phyloP scores from a whole-genome alignment of 257 asterid genomes.

The Sherardia arvensis region DNA sequence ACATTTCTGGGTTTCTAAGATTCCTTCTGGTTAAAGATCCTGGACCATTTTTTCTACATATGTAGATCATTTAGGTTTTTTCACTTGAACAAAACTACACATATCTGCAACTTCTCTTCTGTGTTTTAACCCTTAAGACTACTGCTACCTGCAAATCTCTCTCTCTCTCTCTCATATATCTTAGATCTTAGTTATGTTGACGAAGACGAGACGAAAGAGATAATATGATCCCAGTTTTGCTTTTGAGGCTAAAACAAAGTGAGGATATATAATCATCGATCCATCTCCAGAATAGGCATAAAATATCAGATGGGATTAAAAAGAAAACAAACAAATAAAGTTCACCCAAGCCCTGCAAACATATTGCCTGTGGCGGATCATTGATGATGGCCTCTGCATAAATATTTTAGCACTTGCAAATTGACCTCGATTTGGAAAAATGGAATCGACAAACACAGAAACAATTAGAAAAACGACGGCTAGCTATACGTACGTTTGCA shows the following conservation, averaged over 20 bases:
- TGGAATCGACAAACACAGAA: neutral
- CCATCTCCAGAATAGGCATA: slow-evolving; percentile 6
- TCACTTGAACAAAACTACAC: neutral
- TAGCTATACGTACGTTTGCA: neutral
- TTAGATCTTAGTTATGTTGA: too few species aligned
- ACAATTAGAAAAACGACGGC: neutral
- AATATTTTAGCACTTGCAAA: neutral
- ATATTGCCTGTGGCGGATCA: neutral
- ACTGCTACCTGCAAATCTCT: neutral
- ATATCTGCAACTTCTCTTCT: neutral
- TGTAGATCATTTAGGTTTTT: neutral
- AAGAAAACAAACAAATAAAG: neutral
- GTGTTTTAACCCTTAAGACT: neutral
- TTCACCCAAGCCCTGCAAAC: neutral
- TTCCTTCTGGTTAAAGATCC: slow-evolving; percentile 1
- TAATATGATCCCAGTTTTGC: too few species aligned
- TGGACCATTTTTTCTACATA: neutral
- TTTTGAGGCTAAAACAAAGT: too few species aligned
- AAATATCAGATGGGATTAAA: neutral
- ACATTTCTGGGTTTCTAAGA: slow-evolving; percentile 3
- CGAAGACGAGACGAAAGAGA: too few species aligned
- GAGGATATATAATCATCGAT: too few species aligned
- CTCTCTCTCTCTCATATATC: too few species aligned
- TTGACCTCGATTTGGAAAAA: neutral
- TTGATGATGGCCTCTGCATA: slow-evolving; percentile 4